A percentile compares a stretch with the other conserved stretches of the same genome.
These are phyloP conservation scores for Termitomyces bulborhizus DNA, from an alignment of 768 basidiomycete species.

Conservation along the genomic window DNA sequence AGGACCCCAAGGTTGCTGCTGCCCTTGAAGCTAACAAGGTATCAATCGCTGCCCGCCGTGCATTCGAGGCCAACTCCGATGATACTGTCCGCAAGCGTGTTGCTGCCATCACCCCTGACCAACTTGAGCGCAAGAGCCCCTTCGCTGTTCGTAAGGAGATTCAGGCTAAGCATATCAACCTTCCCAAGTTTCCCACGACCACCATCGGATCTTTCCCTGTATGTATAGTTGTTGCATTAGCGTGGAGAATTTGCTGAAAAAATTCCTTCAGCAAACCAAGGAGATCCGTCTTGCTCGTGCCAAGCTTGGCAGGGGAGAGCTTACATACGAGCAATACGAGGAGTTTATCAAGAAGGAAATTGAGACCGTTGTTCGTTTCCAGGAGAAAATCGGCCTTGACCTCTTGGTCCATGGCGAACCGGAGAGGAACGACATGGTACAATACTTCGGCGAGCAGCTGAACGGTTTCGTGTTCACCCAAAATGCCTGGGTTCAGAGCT, in stretches of 20 bases:
- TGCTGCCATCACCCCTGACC: constrained; percentile 79
- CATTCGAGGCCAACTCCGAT: constrained; percentile 91
- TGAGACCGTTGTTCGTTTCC: constrained; percentile 89
- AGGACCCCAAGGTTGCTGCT: constrained; percentile 60
- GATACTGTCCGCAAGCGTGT: constrained; percentile 94
- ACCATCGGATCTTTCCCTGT: constrained; percentile 98
- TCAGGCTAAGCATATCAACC: constrained; percentile 81
- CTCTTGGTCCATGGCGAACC: constrained; percentile 98
- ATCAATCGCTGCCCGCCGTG: constrained; percentile 91
- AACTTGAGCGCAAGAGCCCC: constrained; percentile 82
- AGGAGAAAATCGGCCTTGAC: constrained; percentile 94
- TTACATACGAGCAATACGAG: constrained; percentile 85
- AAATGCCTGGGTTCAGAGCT: constrained; percentile 99
- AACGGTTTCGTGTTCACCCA: constrained; percentile 97
- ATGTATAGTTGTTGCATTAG: constrained; percentile 17
- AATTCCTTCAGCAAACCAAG: constrained; percentile 78
- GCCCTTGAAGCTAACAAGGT: constrained; percentile 84
- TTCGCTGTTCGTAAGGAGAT: constrained; percentile 84
- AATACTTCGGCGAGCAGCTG: constrained; percentile 98
- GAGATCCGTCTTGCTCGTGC: constrained; percentile 97
- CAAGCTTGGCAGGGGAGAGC: constrained; percentile 87
- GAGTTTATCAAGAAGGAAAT: constrained; percentile 99
- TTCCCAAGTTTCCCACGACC: constrained; percentile 98
- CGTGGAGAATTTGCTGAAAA: constrained; percentile 1
- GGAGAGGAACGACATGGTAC: constrained; percentile 99